These are phyloP conservation scores for Malassezia globosa DNA, from an alignment of 1,284 basidiomycete species.

Conservation along the genomic window DNA sequence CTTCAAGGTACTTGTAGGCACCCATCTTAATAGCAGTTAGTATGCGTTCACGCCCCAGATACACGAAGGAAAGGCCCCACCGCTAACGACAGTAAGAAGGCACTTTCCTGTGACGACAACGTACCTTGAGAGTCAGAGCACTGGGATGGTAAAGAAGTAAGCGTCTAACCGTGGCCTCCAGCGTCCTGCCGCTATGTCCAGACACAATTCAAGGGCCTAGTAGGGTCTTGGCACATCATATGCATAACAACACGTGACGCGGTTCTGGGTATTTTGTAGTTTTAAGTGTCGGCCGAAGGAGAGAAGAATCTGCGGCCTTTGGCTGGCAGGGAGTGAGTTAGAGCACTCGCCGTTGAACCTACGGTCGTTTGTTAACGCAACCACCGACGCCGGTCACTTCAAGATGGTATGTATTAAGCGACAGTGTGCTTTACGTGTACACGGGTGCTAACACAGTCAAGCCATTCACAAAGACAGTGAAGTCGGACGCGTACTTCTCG, in stretches of 20 bases:
- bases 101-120: background rate
- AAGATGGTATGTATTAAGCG: slow-evolving; percentile 12
- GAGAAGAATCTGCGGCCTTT: slow-evolving; percentile 12
- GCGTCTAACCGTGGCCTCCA: background rate
- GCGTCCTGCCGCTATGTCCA: background rate
- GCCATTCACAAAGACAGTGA: slow-evolving; percentile 54
- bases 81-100: background rate
- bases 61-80: background rate
- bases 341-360: too few relatives aligned
- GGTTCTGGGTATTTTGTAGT: slow-evolving; percentile 4
- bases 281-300: slow-evolving; percentile 11
- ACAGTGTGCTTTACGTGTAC: background rate
- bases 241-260: slow-evolving; percentile 8
- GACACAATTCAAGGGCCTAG: background rate
- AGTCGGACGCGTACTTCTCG: slow-evolving; percentile 76
- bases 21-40: slow-evolving; percentile 43
- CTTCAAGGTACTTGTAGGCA: slow-evolving; percentile 92
- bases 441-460: slow-evolving; percentile 11
- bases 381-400: slow-evolving; percentile 15
- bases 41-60: too few relatives aligned
- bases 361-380: slow-evolving; percentile 6
- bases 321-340: background rate
- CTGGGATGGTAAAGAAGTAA: slow-evolving; percentile 15
- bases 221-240: background rate
- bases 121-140: slow-evolving; percentile 15